These are phyloP conservation scores for Amoeboaphelidium protococcarum DNA, from an alignment of 371 early-diverging fungal genomes.

Conservation along the genomic window DNA sequence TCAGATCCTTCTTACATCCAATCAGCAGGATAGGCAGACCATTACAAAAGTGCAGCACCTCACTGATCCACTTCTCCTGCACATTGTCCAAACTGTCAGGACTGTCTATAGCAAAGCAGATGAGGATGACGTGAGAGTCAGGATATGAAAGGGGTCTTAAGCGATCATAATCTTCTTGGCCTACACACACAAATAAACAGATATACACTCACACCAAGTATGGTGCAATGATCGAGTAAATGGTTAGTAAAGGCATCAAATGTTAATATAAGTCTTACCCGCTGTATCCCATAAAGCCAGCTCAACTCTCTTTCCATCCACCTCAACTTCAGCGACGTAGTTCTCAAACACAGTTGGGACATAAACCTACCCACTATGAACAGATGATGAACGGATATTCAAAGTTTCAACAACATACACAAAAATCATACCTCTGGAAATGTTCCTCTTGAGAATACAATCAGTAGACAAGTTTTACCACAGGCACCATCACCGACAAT, in stretches of 20 bases:
- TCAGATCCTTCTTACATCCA: slow-evolving; percentile 73
- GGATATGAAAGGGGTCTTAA: slow-evolving; percentile 90
- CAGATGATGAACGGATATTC: not conserved
- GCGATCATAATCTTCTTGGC: slow-evolving; percentile 82
- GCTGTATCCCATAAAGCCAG: slow-evolving; percentile 96
- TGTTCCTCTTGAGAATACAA: slow-evolving; percentile 67
- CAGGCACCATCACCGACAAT: slow-evolving; percentile 90
- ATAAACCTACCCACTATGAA: slow-evolving; percentile 25
- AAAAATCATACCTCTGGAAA: slow-evolving; percentile 62
- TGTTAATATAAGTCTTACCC: slow-evolving; percentile 27
- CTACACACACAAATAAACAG: slow-evolving; percentile 9
- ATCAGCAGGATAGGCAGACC: slow-evolving; percentile 66
- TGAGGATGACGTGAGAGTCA: slow-evolving; percentile 84
- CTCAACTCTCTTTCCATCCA: slow-evolving; percentile 74
- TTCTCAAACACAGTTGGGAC: slow-evolving; percentile 93
- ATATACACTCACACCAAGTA: no score
- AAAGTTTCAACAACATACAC: no score
- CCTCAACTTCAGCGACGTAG: slow-evolving; percentile 71
- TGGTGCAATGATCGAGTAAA: no score
- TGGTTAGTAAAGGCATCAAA: no score
- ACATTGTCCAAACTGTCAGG: slow-evolving; percentile 88
- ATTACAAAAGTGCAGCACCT: slow-evolving; percentile 65
- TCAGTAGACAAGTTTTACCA: slow-evolving; percentile 89
- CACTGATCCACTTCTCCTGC: slow-evolving; percentile 59
- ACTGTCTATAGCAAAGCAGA: slow-evolving; percentile 75